Conservation (phyloP, 2,329 filamentous ascomycete species). For the Alternaria burnsii region DNA sequence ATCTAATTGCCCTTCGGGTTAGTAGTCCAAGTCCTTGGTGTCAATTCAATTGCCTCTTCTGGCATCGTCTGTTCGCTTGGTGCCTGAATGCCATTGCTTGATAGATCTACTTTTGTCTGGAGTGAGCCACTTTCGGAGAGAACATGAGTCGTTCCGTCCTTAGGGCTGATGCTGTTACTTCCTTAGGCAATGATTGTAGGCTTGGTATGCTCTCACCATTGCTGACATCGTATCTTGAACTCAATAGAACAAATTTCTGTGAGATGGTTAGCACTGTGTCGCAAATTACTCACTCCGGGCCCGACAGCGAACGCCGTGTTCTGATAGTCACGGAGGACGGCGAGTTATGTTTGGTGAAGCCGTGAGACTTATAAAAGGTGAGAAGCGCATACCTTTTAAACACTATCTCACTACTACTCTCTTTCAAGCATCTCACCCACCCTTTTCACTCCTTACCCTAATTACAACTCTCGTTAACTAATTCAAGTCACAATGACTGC, state of each 20-base stretch:
- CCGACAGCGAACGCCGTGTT: not conserved
- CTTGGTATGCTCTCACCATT: not conserved
- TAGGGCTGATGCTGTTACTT: slow-evolving; percentile 1
- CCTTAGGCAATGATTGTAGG: not conserved
- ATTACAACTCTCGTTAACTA: not conserved
- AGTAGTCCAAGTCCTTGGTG: not conserved
- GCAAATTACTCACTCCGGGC: not conserved
- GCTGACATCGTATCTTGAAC: not conserved
- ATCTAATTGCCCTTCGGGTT: not conserved
- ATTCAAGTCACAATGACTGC: not conserved
- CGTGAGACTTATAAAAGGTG: not conserved
- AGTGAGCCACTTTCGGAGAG: not conserved
- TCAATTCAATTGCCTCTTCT: not conserved
- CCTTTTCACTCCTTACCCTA: not conserved
- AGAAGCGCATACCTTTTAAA: not conserved
- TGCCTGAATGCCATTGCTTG: not conserved
- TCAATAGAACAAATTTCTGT: not conserved
- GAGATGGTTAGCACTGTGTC: not conserved
- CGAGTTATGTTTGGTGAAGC: not conserved
- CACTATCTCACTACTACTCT: not conserved
- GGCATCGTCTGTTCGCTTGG: not conserved
- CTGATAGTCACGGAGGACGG: not conserved
- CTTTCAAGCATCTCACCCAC: not conserved
- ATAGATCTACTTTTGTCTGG: not conserved
- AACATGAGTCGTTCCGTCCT: not conserved